Conservation (phyloP, 208 protist genomes). For the Endotrypanum monterogeii region DNA sequence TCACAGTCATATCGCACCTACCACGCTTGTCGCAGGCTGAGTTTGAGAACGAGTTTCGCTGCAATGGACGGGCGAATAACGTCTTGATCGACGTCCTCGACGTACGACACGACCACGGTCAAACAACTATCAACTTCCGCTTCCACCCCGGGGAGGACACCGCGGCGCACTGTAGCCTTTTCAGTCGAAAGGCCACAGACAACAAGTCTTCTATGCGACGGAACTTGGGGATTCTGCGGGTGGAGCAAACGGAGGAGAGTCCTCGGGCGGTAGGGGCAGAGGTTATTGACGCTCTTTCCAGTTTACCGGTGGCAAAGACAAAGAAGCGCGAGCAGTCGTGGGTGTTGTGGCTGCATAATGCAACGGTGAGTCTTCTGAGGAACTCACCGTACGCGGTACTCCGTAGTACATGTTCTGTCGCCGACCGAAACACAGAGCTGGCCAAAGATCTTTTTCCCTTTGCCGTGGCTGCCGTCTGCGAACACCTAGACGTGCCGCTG, state of each 20-base stretch:
- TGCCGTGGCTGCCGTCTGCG: slow-evolving; percentile 74
- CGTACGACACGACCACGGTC: slow-evolving; percentile 59
- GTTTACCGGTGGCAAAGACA: slow-evolving; percentile 71
- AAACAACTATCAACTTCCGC: slow-evolving; percentile 79
- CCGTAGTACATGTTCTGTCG: slow-evolving; percentile 46
- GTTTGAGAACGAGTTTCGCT: slow-evolving; percentile 82
- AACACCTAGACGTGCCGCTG: slow-evolving; percentile 40
- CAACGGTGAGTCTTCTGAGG: slow-evolving; percentile 64
- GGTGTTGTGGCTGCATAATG: slow-evolving; percentile 88
- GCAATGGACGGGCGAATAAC: slow-evolving; percentile 42
- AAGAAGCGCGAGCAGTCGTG: slow-evolving; percentile 90
- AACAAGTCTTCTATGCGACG: slow-evolving; percentile 81
- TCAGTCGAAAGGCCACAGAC: slow-evolving; percentile 80
- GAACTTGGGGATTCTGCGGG: slow-evolving; percentile 77
- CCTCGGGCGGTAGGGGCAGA: slow-evolving; percentile 43
- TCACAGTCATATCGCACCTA: slow-evolving; percentile 73
- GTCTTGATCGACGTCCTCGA: slow-evolving; percentile 65
- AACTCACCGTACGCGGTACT: slow-evolving; percentile 87
- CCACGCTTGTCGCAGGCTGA: slow-evolving; percentile 71
- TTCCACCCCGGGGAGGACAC: slow-evolving; percentile 54
- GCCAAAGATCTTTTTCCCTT: slow-evolving; percentile 84
- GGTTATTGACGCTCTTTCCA: slow-evolving; percentile 62
- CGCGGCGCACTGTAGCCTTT: slow-evolving; percentile 66
- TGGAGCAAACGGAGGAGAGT: slow-evolving; percentile 69
- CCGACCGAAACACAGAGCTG: slow-evolving; percentile 76